Evolutionary conservation across 2,329 filamentous ascomycete species (phyloP).

Genomic region (Cadophora malorum): DNA sequence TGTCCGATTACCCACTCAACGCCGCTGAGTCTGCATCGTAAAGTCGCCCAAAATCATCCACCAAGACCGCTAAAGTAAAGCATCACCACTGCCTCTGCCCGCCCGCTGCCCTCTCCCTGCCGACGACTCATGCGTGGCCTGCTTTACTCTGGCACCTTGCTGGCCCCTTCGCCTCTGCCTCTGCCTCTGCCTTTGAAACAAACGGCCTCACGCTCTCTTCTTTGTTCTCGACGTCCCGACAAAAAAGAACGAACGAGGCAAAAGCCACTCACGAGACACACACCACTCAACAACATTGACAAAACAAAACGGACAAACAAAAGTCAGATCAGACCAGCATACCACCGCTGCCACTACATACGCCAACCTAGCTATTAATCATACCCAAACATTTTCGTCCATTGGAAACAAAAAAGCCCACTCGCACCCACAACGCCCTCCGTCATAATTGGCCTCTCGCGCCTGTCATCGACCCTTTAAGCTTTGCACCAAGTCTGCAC

Average conservation of each 20-base stretch:
- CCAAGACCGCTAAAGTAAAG: background rate
- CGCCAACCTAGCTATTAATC: conserved; percentile 12
- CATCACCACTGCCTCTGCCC: conserved; percentile 6
- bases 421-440: conserved; percentile 1
- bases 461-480: conserved; percentile 31
- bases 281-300: conserved; percentile 14
- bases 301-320: conserved; percentile 12
- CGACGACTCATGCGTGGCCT: conserved; percentile 19
- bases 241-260: conserved; percentile 15
- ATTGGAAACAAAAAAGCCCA: conserved; percentile 4
- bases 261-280: conserved; percentile 36
- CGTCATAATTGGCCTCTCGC: conserved; percentile 29
- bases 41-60: background rate
- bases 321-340: conserved; percentile 8
- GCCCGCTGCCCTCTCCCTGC: conserved; percentile 12
- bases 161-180: conserved; percentile 22
- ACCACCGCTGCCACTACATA: background rate
- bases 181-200: conserved; percentile 26
- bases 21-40: background rate
- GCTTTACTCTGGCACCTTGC: conserved; percentile 25
- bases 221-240: conserved; percentile 9
- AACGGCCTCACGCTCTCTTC: conserved; percentile 15
- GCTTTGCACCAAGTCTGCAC: conserved; percentile 32
- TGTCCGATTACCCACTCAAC: background rate
- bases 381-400: conserved; percentile 14